Evolutionary conservation across 192 early-diverging fungal species (phyloP), one percentile per base, ranked within the genome.

Genomic region (Entomortierella chlamydospora): DNA sequence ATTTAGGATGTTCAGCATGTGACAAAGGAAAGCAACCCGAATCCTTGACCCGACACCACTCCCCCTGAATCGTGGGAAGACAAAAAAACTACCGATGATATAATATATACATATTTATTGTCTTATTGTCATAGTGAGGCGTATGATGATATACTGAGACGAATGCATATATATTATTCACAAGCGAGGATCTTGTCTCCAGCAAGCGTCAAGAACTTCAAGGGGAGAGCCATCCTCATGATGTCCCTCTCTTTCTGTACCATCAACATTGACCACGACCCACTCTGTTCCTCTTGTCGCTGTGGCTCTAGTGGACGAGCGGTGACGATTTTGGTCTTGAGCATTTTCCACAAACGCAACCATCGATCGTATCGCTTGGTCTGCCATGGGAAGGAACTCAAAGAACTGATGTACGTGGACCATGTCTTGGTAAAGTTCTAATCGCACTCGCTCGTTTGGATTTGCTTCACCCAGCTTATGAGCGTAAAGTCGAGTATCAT

Each of bases 351-450:
- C 64, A 54, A 79, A 79, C 2, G 25, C 29, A 13, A 61, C 63
- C 10, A 79, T 65, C 1, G 68, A 56, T 11, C 25, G n/a, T 13
- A 70, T 22, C 0, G 76, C 76, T 26, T 66, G 22, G 13, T 45
- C 51, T 0, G 76, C 68, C 57, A 61, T 66, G 22, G 68, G 68
- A 30, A 79, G 39, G 54, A 79, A 79, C 57, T 70, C 76, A 50
- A 79, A 70, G 26, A 60, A 70, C 26, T 70, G 76, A 37, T 70
- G 68, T 15, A 79, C 76, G 26, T 79, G 76, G 13, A 79, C 76
- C 68, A 65, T 64, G 25, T 79, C 76, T 12, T 42, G 61, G 29
- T 70, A 79, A 3, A 79, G 39, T 33, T 79, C 76, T 0, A 70
- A 13, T 10, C 76, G 61, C 18, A 66, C 63, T 17, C 37, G 33